Percentiles rank a stretch among this genome's conserved stretches.
These are phyloP conservation scores for Colletotrichum tropicale DNA, from an alignment of 2,329 filamentous ascomycete species.

Conservation along the genomic window DNA sequence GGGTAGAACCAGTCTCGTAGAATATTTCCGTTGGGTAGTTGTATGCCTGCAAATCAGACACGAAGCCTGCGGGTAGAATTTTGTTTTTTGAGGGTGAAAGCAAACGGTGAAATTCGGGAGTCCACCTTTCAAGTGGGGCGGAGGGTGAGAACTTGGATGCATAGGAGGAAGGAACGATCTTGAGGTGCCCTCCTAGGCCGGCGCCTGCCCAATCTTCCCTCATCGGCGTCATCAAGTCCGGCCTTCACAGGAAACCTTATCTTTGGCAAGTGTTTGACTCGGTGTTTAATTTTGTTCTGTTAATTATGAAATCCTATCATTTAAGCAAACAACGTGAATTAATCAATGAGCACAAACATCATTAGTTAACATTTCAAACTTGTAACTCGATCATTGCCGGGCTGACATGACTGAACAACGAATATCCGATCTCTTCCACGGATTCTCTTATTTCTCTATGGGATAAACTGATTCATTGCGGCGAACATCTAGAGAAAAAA, in stretches of 20 bases:
- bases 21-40: neutral
- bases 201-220: neutral
- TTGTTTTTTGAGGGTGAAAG: neutral
- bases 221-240: neutral
- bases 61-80: neutral
- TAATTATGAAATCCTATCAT: fast-evolving
- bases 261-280: neutral
- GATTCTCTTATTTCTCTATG: neutral
- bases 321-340: fast-evolving
- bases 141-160: neutral
- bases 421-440: neutral
- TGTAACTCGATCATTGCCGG: neutral
- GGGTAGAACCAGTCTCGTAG: neutral
- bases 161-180: neutral
- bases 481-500: neutral
- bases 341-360: neutral
- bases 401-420: neutral
- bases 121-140: neutral
- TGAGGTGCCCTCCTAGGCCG: neutral
- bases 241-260: neutral
- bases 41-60: neutral
- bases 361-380: neutral
- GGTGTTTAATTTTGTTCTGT: neutral
- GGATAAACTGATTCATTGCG: neutral
- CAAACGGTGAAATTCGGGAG: no score